Conservation (phyloP, 2,329 filamentous ascomycete genomes). For the Penicillium sp. region DNA sequence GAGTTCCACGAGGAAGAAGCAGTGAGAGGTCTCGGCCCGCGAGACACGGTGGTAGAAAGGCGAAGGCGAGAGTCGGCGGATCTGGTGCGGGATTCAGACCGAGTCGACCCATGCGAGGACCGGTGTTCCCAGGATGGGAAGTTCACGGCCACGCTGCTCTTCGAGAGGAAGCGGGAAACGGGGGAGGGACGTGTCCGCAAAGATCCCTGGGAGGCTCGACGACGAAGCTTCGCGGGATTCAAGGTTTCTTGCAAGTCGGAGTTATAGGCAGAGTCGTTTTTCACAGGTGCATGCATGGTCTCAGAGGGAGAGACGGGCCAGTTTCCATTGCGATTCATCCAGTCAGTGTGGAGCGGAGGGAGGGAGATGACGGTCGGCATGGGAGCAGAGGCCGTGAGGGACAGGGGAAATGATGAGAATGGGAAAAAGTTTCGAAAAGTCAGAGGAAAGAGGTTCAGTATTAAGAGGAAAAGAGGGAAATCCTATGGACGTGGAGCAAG, state of each 20-base stretch:
- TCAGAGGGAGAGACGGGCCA: constrained; percentile 27
- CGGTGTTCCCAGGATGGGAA: constrained; percentile 57
- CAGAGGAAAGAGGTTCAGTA: constrained; percentile 15
- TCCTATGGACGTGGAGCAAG: constrained; percentile 9
- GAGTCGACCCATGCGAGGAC: constrained; percentile 26
- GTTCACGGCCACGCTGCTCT: constrained; percentile 44
- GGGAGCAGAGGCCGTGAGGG: constrained; percentile 10
- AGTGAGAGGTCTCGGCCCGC: constrained; percentile 32
- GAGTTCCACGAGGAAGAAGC: constrained; percentile 29
- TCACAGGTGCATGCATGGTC: constrained; percentile 31
- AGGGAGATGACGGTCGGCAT: constrained; percentile 18
- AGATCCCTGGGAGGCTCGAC: constrained; percentile 41
- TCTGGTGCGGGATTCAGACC: constrained; percentile 28
- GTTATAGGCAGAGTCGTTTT: constrained; percentile 24
- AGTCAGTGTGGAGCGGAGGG: constrained; percentile 23
- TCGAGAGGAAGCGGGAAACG: constrained; percentile 39
- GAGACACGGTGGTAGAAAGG: constrained; percentile 37
- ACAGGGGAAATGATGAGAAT: constrained; percentile 2
- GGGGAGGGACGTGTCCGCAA: constrained; percentile 35
- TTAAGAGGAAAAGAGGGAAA: constrained; percentile 16
- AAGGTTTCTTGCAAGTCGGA: constrained; percentile 11
- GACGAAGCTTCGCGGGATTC: constrained; percentile 31
- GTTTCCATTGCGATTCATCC: constrained; percentile 39
- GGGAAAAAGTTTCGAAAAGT: constrained; percentile 3
- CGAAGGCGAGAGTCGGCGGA: constrained; percentile 33